These are phyloP conservation scores for Exobasidium cylindrosporum DNA, from an alignment of 1,284 basidiomycete genomes.

Conservation along the genomic window DNA sequence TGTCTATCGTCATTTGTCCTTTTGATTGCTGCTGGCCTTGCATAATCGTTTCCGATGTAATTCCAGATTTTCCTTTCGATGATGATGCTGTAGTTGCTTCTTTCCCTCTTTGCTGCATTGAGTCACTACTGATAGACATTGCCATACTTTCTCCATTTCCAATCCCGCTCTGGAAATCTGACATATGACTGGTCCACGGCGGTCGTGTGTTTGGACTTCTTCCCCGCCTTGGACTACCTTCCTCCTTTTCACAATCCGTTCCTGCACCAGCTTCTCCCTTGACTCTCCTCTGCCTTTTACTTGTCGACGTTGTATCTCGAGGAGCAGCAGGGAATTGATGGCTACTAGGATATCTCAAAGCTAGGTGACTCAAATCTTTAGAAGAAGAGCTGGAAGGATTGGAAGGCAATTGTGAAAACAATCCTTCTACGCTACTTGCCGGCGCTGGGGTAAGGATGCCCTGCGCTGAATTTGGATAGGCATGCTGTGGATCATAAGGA, in stretches of 20 bases:
- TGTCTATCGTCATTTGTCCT: background rate
- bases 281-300: constrained; percentile 10
- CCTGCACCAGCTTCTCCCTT: background rate
- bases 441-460: background rate
- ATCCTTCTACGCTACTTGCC: background rate
- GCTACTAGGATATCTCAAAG: constrained; percentile 33
- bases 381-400: background rate
- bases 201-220: background rate
- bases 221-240: background rate
- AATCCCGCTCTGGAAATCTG: background rate
- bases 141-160: background rate
- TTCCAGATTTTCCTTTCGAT: background rate
- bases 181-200: background rate
- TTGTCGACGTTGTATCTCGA: background rate
- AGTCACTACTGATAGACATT: background rate
- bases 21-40: background rate
- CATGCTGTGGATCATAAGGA: constrained; percentile 14
- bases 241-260: background rate
- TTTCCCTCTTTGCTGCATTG: background rate
- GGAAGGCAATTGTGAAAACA: background rate
- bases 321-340: constrained; percentile 29
- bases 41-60: background rate
- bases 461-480: background rate
- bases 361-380: constrained; percentile 22
- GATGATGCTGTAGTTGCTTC: too few relatives aligned